Evolutionary conservation across 176 grass and related monocot genomes (phyloP).

Genomic region (Oryza rufipogon): DNA sequence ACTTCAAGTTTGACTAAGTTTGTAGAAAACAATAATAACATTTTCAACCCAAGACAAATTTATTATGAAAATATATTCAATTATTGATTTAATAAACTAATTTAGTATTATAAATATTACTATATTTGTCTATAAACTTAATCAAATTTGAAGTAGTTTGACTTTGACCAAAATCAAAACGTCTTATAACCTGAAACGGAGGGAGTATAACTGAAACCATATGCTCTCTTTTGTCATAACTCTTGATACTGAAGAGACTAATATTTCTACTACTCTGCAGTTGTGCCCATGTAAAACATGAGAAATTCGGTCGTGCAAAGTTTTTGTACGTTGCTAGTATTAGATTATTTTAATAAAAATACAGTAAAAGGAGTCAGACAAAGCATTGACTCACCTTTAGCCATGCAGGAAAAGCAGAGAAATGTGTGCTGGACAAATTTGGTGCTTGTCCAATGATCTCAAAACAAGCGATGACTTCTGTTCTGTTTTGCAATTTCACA

Average conservation of each 20-base stretch:
- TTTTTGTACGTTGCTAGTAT: not conserved
- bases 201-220: not conserved
- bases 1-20: too few relatives aligned
- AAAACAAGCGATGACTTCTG: conserved; percentile 52
- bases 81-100: too few relatives aligned
- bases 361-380: not conserved
- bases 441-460: conserved; percentile 50
- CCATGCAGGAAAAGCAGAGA: conserved; percentile 69
- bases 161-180: too few relatives aligned
- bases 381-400: conserved; percentile 64
- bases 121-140: too few relatives aligned
- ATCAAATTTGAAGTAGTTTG: too few relatives aligned
- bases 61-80: too few relatives aligned
- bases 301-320: not conserved
- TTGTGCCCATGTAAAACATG: conserved; percentile 8
- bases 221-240: not conserved
- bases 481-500: conserved; percentile 75
- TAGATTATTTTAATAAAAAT: conserved; percentile 19
- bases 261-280: not conserved
- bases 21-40: too few relatives aligned
- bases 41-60: too few relatives aligned
- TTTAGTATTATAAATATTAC: too few relatives aligned
- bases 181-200: too few relatives aligned
- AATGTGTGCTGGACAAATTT: conserved; percentile 32
- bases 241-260: not conserved